These are phyloP conservation scores for Pythium pyrilobum DNA, from an alignment of 352 stramenopile species.

Conservation along the genomic window DNA sequence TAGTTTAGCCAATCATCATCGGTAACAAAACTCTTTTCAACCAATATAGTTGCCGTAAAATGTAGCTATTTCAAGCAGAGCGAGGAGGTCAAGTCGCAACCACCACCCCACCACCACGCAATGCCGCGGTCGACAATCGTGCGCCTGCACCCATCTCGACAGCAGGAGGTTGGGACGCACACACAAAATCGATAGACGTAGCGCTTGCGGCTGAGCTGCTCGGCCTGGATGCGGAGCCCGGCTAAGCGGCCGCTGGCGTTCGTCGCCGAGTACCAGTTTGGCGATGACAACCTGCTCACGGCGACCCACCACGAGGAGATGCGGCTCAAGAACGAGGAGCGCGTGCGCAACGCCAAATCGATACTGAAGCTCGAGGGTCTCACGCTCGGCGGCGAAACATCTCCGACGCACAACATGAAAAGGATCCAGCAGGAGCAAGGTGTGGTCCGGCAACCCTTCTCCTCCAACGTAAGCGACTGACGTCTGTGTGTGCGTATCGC, in stretches of 20 bases:
- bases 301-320: slow-evolving; percentile 39
- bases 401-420: slow-evolving; percentile 46
- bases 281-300: slow-evolving; percentile 55
- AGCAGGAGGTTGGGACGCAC: not conserved
- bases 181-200: not conserved
- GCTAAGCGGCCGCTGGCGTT: slow-evolving; percentile 39
- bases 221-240: slow-evolving; percentile 59
- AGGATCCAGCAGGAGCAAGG: slow-evolving; percentile 51
- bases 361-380: slow-evolving; percentile 29
- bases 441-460: not conserved
- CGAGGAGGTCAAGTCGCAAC: not conserved
- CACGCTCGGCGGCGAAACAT: slow-evolving; percentile 17
- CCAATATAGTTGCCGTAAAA: not conserved
- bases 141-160: not conserved
- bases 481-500: not conserved
- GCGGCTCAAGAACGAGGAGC: slow-evolving; percentile 38
- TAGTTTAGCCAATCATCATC: too few species aligned
- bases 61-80: slow-evolving; percentile 13
- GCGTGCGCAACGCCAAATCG: slow-evolving; percentile 41
- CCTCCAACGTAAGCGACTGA: not conserved
- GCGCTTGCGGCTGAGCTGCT: too few species aligned
- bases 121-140: too few species aligned
- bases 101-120: not conserved
- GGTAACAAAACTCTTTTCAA: not conserved
- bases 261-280: slow-evolving; percentile 61